Percentiles rank a stretch among this genome's conserved stretches.
These are phyloP conservation scores for Zymoseptoria passerinii DNA, from an alignment of 2,329 filamentous ascomycete species.

Conservation along the genomic window DNA sequence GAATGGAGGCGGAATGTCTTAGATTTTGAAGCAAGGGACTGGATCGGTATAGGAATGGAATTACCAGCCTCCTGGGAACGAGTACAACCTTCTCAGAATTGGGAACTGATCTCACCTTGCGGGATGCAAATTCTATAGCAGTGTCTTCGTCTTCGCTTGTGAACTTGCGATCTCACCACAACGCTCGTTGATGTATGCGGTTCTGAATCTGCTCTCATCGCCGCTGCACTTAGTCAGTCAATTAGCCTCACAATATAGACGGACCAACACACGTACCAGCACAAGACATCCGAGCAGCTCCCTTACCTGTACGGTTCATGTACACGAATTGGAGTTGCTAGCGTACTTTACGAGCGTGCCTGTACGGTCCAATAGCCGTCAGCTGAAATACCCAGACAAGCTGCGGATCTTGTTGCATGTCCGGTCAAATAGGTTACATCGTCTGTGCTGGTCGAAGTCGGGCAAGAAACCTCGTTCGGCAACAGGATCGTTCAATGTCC, in stretches of 20 bases:
- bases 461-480: no score
- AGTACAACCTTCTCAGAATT: background rate
- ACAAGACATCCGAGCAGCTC: no score
- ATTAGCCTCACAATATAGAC: background rate
- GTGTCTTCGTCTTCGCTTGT: background rate
- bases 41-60: background rate
- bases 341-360: no score
- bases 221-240: background rate
- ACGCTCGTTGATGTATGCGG: background rate
- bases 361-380: no score
- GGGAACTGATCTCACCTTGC: background rate
- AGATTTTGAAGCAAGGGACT: conserved; percentile 15
- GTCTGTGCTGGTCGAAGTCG: no score
- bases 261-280: no score
- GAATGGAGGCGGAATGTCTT: conserved; percentile 20
- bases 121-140: background rate
- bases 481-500: no score
- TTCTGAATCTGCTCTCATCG: background rate
- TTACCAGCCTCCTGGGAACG: background rate
- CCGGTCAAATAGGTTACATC: no score
- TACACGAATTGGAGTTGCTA: no score
- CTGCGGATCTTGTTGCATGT: no score
- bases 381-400: no score
- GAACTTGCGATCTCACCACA: background rate
- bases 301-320: no score